Percentiles rank a stretch among this genome's conserved stretches.
Evolutionary conservation across 345 rosid genomes (phyloP).

Genomic region (Syzygium oleosum): DNA sequence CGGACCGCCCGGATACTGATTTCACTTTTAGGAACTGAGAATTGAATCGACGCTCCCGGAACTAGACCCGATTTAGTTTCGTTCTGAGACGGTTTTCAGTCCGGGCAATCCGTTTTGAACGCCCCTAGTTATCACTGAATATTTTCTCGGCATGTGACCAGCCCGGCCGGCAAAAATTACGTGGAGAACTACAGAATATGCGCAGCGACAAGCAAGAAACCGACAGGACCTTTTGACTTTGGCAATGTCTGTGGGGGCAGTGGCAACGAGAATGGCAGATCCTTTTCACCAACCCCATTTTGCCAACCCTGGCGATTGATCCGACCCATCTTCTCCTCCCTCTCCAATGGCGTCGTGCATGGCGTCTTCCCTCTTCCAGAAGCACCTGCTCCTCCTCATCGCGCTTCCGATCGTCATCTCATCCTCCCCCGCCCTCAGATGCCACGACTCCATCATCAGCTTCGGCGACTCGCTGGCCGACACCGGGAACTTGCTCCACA

Average conservation of each 20-base stretch:
- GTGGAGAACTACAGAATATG: neutral
- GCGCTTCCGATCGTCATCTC: neutral
- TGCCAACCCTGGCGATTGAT: neutral
- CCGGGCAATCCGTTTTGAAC: too few relatives aligned
- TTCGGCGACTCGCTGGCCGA: constrained; percentile 56
- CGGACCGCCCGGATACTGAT: too few relatives aligned
- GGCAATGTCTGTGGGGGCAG: too few relatives aligned
- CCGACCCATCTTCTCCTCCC: neutral
- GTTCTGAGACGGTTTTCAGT: too few relatives aligned
- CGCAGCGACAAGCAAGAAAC: neutral
- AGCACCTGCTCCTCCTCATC: neutral
- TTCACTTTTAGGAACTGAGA: too few relatives aligned
- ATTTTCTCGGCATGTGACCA: too few relatives aligned
- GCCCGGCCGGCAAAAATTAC: neutral
- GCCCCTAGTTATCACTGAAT: too few relatives aligned
- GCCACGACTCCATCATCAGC: constrained; percentile 33
- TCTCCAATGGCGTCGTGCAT: neutral
- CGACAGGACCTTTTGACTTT: neutral
- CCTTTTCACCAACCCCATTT: neutral
- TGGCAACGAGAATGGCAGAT: neutral
- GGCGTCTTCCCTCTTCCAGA: neutral
- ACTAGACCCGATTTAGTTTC: too few relatives aligned
- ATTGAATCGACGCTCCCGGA: too few relatives aligned
- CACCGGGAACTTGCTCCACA: constrained; percentile 24
- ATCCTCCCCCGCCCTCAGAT: neutral